Percentiles rank a stretch among this genome's conserved stretches.
These are phyloP conservation scores for Monosporascus sp. DNA, from an alignment of 2,329 filamentous ascomycete genomes.

Conservation along the genomic window DNA sequence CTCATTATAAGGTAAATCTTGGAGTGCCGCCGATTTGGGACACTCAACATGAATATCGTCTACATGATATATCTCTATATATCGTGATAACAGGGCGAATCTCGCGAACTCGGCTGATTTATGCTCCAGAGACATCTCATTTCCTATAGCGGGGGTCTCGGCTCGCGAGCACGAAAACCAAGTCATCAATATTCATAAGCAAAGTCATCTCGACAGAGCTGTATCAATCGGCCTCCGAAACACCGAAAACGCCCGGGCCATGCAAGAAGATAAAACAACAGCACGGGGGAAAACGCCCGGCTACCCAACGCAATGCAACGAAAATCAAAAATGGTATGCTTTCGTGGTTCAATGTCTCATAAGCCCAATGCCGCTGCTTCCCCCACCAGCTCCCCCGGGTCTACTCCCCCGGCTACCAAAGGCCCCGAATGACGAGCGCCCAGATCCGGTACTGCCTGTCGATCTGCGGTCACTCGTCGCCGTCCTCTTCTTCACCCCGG, in stretches of 20 bases:
- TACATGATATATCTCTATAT: no score
- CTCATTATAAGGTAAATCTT: no score
- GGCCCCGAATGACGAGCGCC: constrained; percentile 3
- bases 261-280: background rate
- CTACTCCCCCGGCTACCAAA: constrained; percentile 6
- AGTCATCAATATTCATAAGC: no score
- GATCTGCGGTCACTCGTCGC: constrained; percentile 4
- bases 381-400: constrained; percentile 13
- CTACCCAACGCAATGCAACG: background rate
- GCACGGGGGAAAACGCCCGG: background rate
- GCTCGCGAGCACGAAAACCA: no score
- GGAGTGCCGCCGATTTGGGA: no score
- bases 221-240: background rate
- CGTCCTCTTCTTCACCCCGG: constrained; percentile 17
- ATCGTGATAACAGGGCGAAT: no score
- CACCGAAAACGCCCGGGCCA: background rate
- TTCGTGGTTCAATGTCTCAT: constrained; percentile 21
- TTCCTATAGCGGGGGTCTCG: no score
- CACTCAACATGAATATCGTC: no score
- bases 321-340: background rate
- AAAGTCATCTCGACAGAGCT: background rate
- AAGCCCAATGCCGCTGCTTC: constrained; percentile 21
- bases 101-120: no score
- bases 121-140: no score
- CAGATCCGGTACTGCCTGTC: constrained; percentile 5